Evolutionary conservation across 2,329 filamentous ascomycete species (phyloP).

Genomic region (Xylaria digitata): DNA sequence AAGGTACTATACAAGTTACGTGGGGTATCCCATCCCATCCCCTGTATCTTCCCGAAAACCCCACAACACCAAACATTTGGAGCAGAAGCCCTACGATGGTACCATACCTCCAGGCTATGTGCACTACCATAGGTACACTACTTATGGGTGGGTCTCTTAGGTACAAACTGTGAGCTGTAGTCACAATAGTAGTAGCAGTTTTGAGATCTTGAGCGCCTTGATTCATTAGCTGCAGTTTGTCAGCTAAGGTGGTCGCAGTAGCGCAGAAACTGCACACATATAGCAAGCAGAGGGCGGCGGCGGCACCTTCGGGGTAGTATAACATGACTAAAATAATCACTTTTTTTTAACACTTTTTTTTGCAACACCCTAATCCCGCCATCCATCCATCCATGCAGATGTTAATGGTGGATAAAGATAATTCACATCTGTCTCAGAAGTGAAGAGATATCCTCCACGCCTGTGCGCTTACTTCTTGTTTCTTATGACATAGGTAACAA

Average conservation of each 20-base stretch:
- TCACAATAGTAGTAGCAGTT: too few relatives aligned
- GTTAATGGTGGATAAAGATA: constrained; percentile 11
- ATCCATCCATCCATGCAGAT: background rate
- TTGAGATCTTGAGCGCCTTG: too few relatives aligned
- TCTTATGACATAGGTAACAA: background rate
- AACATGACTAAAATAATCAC: constrained; percentile 27
- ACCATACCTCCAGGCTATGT: too few relatives aligned
- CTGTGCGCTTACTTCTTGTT: background rate
- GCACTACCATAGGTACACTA: too few relatives aligned
- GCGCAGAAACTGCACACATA: background rate
- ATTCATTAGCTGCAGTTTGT: background rate
- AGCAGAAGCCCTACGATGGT: constrained; percentile 5
- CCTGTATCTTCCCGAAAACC: constrained; percentile 30
- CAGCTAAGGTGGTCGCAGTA: background rate
- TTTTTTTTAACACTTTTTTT: constrained; percentile 9
- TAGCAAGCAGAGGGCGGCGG: too few relatives aligned
- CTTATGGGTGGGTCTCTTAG: too few relatives aligned
- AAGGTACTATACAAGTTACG: background rate
- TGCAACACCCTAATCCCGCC: background rate
- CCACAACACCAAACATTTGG: constrained; percentile 31
- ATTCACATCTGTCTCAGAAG: constrained; percentile 12
- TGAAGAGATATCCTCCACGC: background rate
- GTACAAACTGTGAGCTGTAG: too few relatives aligned
- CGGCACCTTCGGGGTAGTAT: background rate
- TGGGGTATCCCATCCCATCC: constrained; percentile 18